Evolutionary conservation across 768 basidiomycete species (phyloP), one percentile per base, ranked within the genome.

Genomic region (Suillus weaverae): DNA sequence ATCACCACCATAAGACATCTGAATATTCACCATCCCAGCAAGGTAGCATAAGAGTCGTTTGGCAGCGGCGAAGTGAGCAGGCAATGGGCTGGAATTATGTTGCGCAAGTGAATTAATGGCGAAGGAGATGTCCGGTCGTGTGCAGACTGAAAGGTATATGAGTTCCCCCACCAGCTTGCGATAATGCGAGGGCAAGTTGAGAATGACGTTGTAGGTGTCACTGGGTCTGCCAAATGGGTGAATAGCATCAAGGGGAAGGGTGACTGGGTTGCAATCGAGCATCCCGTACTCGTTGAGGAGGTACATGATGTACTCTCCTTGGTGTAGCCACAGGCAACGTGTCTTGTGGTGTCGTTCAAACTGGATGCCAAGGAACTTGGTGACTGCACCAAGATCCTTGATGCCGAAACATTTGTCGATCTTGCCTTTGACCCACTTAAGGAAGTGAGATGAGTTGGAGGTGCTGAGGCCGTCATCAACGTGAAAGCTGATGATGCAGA

Each of bases 81-180:
- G 35, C 0, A 44, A 51, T 2, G 79, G 79, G 32, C 71, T 71
- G 0, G 74, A 62, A 14, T 68, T 74, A 71, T 68, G 78, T 30
- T 75, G 74, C 0, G 76, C 68, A 6, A 82, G 72, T 0, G 60
- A 30, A 38, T 70, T 67, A 5, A 79, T 75, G 11, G 76, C 67
- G 46, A 67, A 79, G 0, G 76, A 44, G 9, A 44, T 44, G 4
- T 44, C n/a, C 0, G n/a, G n/a, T 4, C n/a, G 10, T 4, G n/a
- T 44, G 36, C 57, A 60, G 3, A 69, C 33, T 0, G 33, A 0
- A 2, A 36, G 8, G 20, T 39, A 56, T 0, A 68, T 46, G 4
- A 68, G 8, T 26, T 44, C 41, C 0, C 62, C 62, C 2, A 62
- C n/a, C 1, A 62, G 30, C 9, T 35, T 57, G 14, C 8, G 38